Conservation (phyloP, 176 grass and related monocot genomes). For the Oryza glumipatula region DNA sequence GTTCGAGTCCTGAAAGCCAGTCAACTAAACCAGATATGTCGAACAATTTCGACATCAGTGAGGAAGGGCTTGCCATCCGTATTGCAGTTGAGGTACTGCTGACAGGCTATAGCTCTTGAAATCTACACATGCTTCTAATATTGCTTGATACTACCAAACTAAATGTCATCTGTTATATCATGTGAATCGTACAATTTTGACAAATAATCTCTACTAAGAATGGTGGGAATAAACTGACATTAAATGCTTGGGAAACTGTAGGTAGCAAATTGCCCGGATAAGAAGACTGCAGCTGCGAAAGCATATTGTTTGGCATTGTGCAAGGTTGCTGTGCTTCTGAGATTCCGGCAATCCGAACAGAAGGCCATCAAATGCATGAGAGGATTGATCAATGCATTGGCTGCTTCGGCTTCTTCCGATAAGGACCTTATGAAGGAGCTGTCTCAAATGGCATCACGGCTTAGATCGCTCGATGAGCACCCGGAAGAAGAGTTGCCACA, state of each 20-base stretch:
- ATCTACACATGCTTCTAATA: conserved; percentile 1
- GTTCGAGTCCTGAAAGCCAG: conserved; percentile 49
- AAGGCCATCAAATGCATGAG: conserved; percentile 87
- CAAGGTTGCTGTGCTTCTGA: conserved; percentile 59
- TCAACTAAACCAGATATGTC: conserved; percentile 35
- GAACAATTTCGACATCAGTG: conserved; percentile 56
- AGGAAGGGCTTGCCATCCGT: conserved; percentile 86
- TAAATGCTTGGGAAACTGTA: conserved; percentile 46
- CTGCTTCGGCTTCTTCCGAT: conserved; percentile 48
- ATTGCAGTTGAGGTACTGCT: conserved; percentile 74
- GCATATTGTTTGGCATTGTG: conserved; percentile 72
- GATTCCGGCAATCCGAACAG: conserved; percentile 78
- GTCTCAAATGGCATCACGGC: conserved; percentile 64
- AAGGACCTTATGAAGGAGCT: conserved; percentile 79
- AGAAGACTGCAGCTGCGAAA: conserved; percentile 76
- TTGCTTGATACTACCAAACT: not conserved
- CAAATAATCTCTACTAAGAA: not conserved
- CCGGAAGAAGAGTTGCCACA: conserved; percentile 62
- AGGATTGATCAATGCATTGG: conserved; percentile 60
- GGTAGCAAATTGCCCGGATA: conserved; percentile 71
- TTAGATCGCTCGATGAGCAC: conserved; percentile 66
- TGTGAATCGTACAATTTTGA: not conserved
- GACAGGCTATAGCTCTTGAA: not conserved
- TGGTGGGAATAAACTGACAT: conserved; percentile 24
- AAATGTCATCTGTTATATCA: conserved; percentile 2